A percentile compares a stretch with the other conserved stretches of the same genome.
These are phyloP conservation scores for Tubosaeta brunneosetosa DNA, from an alignment of 768 basidiomycete genomes.

Conservation along the genomic window DNA sequence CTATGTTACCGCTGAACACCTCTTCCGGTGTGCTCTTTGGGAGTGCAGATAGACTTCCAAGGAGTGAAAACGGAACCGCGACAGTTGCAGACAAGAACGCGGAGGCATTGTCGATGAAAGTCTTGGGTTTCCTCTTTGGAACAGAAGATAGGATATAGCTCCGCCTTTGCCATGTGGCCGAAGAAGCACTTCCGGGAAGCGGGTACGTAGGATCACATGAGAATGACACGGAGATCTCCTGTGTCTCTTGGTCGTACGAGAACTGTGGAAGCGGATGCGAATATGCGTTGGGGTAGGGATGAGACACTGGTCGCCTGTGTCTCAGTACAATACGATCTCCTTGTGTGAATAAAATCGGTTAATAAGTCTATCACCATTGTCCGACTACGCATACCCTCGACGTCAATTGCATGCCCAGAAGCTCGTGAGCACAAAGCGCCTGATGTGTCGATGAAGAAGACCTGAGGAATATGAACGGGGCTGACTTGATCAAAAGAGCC, in stretches of 20 bases:
- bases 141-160: slow-evolving; percentile 61
- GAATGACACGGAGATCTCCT: slow-evolving; percentile 60
- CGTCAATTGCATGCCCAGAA: slow-evolving; percentile 77
- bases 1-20: slow-evolving; percentile 63
- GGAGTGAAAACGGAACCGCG: slow-evolving; percentile 51
- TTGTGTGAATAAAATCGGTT: slow-evolving; percentile 25
- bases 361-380: background rate
- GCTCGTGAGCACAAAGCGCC: slow-evolving; percentile 75
- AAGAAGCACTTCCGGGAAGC: slow-evolving; percentile 25
- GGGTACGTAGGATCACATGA: slow-evolving; percentile 62
- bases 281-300: slow-evolving; percentile 73
- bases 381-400: slow-evolving; percentile 50
- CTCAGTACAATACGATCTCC: slow-evolving; percentile 66
- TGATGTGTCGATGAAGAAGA: slow-evolving; percentile 78
- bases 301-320: slow-evolving; percentile 69
- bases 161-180: slow-evolving; percentile 53
- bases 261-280: slow-evolving; percentile 76
- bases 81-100: slow-evolving; percentile 60
- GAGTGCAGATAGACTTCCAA: slow-evolving; percentile 33
- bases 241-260: slow-evolving; percentile 48
- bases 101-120: slow-evolving; percentile 68
- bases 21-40: slow-evolving; percentile 57
- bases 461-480: slow-evolving; percentile 38
- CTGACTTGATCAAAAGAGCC: background rate
- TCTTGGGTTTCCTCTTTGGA: slow-evolving; percentile 62